Percentiles rank a stretch among this genome's conserved stretches.
These are phyloP conservation scores for Allodekkera sacchari DNA, from an alignment of 805 yeast genomes.

Conservation along the genomic window DNA sequence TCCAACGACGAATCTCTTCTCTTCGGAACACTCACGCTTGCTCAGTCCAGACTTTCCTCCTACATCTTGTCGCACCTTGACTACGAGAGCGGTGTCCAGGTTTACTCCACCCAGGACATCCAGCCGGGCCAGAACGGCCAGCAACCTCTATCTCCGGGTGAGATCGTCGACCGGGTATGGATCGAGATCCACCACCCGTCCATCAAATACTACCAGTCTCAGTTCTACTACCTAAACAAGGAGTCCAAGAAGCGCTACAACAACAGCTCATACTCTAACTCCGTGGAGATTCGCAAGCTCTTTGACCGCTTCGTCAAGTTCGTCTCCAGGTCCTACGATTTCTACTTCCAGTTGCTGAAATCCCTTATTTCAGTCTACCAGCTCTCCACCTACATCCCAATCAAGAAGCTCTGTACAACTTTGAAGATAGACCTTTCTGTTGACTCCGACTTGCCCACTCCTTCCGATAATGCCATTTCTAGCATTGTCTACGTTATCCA, in stretches of 20 bases:
- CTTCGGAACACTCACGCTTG: slow-evolving; percentile 39
- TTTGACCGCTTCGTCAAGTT: slow-evolving; percentile 44
- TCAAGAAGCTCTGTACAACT: slow-evolving; percentile 24
- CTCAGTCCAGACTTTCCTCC: slow-evolving; percentile 37
- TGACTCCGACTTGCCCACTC: slow-evolving; percentile 6
- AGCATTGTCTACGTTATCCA: slow-evolving; percentile 35
- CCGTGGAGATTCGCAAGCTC: slow-evolving; percentile 51
- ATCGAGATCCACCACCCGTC: slow-evolving; percentile 55
- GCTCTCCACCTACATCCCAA: slow-evolving; percentile 26
- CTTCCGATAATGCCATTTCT: slow-evolving; percentile 7
- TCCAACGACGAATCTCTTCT: slow-evolving; percentile 34
- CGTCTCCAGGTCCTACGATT: slow-evolving; percentile 36
- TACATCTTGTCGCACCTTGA: slow-evolving; percentile 34
- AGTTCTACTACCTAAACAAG: slow-evolving; percentile 15
- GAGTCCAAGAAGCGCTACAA: slow-evolving; percentile 8
- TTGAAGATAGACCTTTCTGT: slow-evolving; percentile 11
- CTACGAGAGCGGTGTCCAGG: slow-evolving; percentile 1
- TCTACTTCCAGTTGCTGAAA: slow-evolving; percentile 37
- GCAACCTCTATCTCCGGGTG: slow-evolving; percentile 11
- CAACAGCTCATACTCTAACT: slow-evolving; percentile 9
- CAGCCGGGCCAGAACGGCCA: background rate
- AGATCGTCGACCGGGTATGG: slow-evolving; percentile 49
- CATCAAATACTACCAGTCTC: slow-evolving; percentile 45
- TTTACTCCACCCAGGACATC: slow-evolving; percentile 3
- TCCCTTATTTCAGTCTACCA: slow-evolving; percentile 31